Evolutionary conservation across 2,329 filamentous ascomycete genomes (phyloP).

Genomic region (Diaporthe citrichinensis): DNA sequence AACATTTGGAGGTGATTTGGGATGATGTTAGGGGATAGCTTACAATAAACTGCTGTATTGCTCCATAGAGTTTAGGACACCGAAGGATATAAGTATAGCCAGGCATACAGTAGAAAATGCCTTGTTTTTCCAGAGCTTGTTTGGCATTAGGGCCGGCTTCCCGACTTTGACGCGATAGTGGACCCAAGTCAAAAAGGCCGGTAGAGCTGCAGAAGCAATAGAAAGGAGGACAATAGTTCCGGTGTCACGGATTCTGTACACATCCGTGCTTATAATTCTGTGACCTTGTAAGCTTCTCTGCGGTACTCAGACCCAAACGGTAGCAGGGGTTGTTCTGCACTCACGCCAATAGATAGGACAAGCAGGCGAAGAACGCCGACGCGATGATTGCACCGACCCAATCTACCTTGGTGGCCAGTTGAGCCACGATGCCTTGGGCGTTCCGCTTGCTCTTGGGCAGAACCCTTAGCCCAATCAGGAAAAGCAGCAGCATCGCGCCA

Average conservation of each 20-base stretch:
- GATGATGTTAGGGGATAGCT: constrained; percentile 42
- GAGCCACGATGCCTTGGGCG: constrained; percentile 41
- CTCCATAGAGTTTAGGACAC: constrained; percentile 62
- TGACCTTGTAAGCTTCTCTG: neutral
- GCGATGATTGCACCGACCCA: constrained; percentile 67
- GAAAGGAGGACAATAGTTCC: constrained; percentile 62
- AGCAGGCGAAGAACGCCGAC: constrained; percentile 60
- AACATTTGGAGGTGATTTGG: constrained; percentile 33
- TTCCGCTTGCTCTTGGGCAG: constrained; percentile 51
- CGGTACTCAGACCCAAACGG: neutral
- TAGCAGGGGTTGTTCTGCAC: constrained; percentile 43
- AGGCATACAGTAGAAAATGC: constrained; percentile 70
- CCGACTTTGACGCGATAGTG: constrained; percentile 59
- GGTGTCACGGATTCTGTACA: constrained; percentile 57
- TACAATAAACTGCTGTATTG: constrained; percentile 64
- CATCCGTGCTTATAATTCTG: constrained; percentile 55
- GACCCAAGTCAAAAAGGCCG: constrained; percentile 68
- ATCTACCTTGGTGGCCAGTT: constrained; percentile 61
- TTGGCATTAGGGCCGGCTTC: constrained; percentile 71
- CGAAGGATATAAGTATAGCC: constrained; percentile 61
- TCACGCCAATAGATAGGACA: constrained; percentile 69
- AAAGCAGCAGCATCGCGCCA: constrained; percentile 53
- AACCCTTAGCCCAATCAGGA: constrained; percentile 53
- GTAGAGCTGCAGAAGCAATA: constrained; percentile 56
- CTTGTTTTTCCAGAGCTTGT: constrained; percentile 71